phyloP scores from a whole-genome alignment of 2,329 filamentous ascomycete genomes.

The Colletotrichum tropicale region DNA sequence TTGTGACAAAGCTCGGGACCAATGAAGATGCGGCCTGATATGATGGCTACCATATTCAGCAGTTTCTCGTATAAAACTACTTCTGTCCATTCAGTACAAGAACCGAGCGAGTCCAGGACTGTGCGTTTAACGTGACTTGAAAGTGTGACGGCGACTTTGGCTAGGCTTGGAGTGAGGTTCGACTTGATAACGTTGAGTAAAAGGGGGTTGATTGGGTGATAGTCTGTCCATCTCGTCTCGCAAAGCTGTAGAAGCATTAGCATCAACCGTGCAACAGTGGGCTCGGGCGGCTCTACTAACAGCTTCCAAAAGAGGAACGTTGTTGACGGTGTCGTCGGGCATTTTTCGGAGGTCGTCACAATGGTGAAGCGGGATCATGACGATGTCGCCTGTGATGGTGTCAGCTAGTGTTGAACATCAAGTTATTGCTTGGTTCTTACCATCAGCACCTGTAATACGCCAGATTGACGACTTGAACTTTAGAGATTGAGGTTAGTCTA shows the following conservation, averaged over 20 bases:
- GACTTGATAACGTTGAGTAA: background rate
- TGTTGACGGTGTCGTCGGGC: background rate
- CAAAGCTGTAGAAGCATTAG: background rate
- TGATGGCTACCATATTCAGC: slow-evolving; percentile 45
- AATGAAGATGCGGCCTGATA: slow-evolving; percentile 51
- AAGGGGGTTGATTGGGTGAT: background rate
- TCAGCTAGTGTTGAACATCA: background rate
- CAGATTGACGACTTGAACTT: background rate
- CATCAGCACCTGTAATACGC: background rate
- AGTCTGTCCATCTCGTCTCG: background rate
- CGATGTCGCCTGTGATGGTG: background rate
- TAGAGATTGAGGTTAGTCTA: background rate
- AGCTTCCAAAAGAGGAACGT: background rate
- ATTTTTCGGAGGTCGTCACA: background rate
- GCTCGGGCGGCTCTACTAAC: background rate
- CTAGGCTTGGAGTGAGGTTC: background rate
- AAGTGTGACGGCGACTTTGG: background rate
- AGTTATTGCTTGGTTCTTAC: background rate
- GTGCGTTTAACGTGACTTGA: slow-evolving; percentile 22
- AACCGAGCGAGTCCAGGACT: background rate
- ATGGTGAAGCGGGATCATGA: background rate
- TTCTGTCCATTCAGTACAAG: background rate
- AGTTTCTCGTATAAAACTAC: background rate
- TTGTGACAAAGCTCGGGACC: slow-evolving; percentile 48
- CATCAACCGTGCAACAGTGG: background rate